A percentile compares a stretch with the other conserved stretches of the same genome.
These are phyloP conservation scores for Pueraria montana DNA, from an alignment of 306 rosid species.

Conservation along the genomic window DNA sequence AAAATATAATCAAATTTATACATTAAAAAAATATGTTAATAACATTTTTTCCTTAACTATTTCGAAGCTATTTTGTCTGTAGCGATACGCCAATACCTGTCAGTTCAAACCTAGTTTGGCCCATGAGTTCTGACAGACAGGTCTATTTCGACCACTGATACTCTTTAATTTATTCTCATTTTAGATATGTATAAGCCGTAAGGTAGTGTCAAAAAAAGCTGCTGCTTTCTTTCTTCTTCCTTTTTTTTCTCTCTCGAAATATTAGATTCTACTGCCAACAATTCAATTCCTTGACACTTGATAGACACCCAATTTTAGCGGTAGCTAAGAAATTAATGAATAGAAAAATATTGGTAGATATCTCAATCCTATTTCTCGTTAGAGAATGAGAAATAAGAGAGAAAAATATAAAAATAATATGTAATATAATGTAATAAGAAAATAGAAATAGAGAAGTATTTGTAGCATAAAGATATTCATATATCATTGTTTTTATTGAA, in stretches of 20 bases:
- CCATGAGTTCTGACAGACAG: neutral
- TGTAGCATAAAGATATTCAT: too few relatives aligned
- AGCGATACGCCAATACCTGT: neutral
- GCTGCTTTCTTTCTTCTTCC: neutral
- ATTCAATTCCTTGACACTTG: neutral
- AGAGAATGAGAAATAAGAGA: neutral
- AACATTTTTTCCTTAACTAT: neutral
- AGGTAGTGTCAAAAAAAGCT: constrained; percentile 1
- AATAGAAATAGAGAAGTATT: too few relatives aligned
- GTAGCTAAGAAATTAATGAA: neutral
- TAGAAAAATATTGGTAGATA: neutral
- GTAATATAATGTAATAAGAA: too few relatives aligned
- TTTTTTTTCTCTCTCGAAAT: neutral
- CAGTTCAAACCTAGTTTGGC: neutral
- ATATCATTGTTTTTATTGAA: too few relatives aligned
- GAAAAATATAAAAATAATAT: neutral
- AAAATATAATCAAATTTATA: neutral
- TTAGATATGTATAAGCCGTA: neutral
- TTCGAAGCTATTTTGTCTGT: neutral
- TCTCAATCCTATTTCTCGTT: too few relatives aligned
- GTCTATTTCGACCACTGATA: neutral
- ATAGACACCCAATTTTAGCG: neutral
- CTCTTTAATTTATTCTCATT: neutral
- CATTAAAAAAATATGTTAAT: neutral
- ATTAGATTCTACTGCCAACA: neutral